Evolutionary conservation across 1,284 basidiomycete species (phyloP).

Genomic region (Ustilago crameri): DNA sequence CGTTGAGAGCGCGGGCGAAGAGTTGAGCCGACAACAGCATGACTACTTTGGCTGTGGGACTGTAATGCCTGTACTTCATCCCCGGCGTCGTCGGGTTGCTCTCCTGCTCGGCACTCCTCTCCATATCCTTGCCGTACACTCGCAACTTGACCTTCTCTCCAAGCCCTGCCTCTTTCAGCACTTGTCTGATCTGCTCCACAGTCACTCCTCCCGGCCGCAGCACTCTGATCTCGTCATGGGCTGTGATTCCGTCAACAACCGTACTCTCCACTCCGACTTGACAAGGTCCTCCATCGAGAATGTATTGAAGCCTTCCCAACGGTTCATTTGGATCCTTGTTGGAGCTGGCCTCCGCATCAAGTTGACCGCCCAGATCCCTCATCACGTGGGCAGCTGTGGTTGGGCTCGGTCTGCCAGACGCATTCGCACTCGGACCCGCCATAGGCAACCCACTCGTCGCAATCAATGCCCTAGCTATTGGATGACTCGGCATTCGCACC

Average conservation of each 20-base stretch:
- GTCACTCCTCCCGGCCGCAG: conserved; percentile 92
- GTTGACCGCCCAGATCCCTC: conserved; percentile 76
- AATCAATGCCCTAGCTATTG: conserved; percentile 90
- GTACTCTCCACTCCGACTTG: conserved; percentile 93
- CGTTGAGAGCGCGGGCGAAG: conserved; percentile 16
- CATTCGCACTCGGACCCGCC: conserved; percentile 95
- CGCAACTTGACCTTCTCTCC: conserved; percentile 30
- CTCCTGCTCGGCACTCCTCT: conserved; percentile 48
- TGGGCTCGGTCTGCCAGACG: conserved; percentile 91
- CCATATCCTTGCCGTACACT: conserved; percentile 65
- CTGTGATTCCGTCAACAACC: conserved; percentile 80
- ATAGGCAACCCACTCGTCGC: conserved; percentile 79
- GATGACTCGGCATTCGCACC: conserved; percentile 92
- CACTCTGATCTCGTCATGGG: conserved; percentile 77
- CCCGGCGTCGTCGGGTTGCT: conserved; percentile 87
- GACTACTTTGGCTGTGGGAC: conserved; percentile 73
- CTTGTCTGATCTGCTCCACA: conserved; percentile 76
- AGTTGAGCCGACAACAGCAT: conserved; percentile 41
- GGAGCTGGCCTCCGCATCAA: conserved; percentile 71
- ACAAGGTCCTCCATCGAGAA: conserved; percentile 93
- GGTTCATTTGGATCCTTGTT: conserved; percentile 10
- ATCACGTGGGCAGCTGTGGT: conserved; percentile 89
- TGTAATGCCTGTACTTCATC: conserved; percentile 99
- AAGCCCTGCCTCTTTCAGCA: conserved; percentile 29
- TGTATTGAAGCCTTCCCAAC: conserved; percentile 73